Evolutionary conservation across 805 yeast genomes (phyloP).

Genomic region (Lachancea sp.): DNA sequence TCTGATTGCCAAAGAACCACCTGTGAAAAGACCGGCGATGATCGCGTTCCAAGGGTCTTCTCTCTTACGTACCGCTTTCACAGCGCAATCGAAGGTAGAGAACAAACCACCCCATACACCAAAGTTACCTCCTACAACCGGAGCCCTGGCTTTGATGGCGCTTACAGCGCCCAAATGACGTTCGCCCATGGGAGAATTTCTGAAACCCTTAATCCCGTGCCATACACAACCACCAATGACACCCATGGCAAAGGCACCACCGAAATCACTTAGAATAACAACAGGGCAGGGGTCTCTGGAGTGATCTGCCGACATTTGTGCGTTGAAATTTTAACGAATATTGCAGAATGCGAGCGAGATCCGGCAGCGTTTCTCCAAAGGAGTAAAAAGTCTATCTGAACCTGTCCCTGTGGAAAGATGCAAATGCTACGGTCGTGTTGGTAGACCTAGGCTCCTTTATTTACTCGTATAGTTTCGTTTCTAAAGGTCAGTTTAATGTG

Average conservation of each 20-base stretch:
- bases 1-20: conserved; percentile 96
- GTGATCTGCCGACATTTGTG: conserved; percentile 83
- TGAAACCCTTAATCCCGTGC: conserved; percentile 98
- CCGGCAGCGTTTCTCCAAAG: too few relatives aligned
- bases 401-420: too few relatives aligned
- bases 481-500: too few relatives aligned
- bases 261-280: conserved; percentile 92
- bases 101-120: conserved; percentile 99
- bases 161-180: conserved; percentile 82
- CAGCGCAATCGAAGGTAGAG: conserved; percentile 91
- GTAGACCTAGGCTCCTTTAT: too few relatives aligned
- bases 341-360: too few relatives aligned
- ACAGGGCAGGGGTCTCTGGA: conserved; percentile 99
- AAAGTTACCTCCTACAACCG: conserved; percentile 97
- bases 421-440: too few relatives aligned
- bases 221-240: conserved; percentile 97
- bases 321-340: neutral
- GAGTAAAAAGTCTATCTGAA: too few relatives aligned
- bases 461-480: too few relatives aligned
- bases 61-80: conserved; percentile 91
- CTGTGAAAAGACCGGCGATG: conserved; percentile 95
- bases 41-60: conserved; percentile 99
- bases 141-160: conserved; percentile 94
- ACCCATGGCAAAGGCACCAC: conserved; percentile 99
- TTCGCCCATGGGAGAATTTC: conserved; percentile 97